Percentiles rank a stretch among this genome's conserved stretches.
phyloP scores from a whole-genome alignment of 805 yeast species.

The Candida pseudofarinosa region DNA sequence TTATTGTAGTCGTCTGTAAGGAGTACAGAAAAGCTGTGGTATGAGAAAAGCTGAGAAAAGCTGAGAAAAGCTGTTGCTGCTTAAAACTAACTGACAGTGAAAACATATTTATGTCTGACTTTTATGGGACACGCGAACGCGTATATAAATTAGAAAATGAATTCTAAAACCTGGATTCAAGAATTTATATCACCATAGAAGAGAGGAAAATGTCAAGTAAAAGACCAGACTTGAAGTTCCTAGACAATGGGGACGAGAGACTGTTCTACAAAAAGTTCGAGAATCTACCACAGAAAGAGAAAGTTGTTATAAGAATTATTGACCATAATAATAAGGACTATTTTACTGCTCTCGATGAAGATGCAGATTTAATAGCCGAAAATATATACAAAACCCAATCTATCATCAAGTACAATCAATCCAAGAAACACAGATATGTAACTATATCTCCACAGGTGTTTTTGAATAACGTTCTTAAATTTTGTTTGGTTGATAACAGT shows the following conservation, averaged over 20 bases:
- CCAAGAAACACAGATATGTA: slow-evolving; percentile 49
- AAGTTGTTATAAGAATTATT: slow-evolving; percentile 58
- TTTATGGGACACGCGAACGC: background rate
- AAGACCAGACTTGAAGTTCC: slow-evolving; percentile 40
- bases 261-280: slow-evolving; percentile 43
- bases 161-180: no score
- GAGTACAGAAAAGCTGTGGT: no score
- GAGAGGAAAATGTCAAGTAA: slow-evolving; percentile 34
- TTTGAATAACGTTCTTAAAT: slow-evolving; percentile 53
- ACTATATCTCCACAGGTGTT: slow-evolving; percentile 78
- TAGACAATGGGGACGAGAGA: slow-evolving; percentile 39
- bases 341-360: slow-evolving; percentile 67
- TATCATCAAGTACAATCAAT: slow-evolving; percentile 61
- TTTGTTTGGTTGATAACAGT: slow-evolving; percentile 66
- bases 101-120: no score
- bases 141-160: no score
- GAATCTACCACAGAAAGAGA: slow-evolving; percentile 46
- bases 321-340: slow-evolving; percentile 72
- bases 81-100: no score
- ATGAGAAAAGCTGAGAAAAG: no score
- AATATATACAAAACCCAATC: slow-evolving; percentile 77
- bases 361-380: slow-evolving; percentile 82
- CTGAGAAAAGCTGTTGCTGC: no score
- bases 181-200: no score
- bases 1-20: no score